phyloP scores from a whole-genome alignment of 2,329 filamentous ascomycete species.

The Orbilia blumenaviensis region DNA sequence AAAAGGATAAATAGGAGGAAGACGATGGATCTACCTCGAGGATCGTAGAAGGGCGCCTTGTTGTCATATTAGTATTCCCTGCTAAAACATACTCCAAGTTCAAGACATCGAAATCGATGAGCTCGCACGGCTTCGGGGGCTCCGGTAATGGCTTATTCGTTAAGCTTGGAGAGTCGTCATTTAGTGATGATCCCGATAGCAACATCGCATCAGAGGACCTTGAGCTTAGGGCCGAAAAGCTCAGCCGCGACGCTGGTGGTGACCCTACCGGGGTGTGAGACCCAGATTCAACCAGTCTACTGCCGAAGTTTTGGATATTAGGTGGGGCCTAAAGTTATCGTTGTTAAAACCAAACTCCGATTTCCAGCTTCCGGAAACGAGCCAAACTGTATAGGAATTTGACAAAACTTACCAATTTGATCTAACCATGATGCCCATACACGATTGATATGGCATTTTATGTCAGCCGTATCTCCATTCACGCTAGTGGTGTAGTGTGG shows the following conservation, averaged over 20 bases:
- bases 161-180: neutral
- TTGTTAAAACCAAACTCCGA: neutral
- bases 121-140: neutral
- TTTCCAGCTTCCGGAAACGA: too few species aligned
- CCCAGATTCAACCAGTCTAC: neutral
- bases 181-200: neutral
- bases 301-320: neutral
- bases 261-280: neutral
- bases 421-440: neutral
- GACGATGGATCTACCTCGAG: neutral
- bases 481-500: too few species aligned
- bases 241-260: neutral
- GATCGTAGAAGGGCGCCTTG: neutral
- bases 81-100: neutral
- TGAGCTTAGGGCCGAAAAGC: neutral
- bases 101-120: neutral
- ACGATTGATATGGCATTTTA: too few species aligned
- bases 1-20: too few species aligned
- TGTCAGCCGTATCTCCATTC: too few species aligned
- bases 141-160: neutral
- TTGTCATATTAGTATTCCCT: neutral
- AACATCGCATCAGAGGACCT: constrained; percentile 3
- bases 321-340: neutral
- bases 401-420: neutral
- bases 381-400: too few species aligned